Evolutionary conservation across 345 rosid species (phyloP).

Genomic region (Syzygium aqueum): DNA sequence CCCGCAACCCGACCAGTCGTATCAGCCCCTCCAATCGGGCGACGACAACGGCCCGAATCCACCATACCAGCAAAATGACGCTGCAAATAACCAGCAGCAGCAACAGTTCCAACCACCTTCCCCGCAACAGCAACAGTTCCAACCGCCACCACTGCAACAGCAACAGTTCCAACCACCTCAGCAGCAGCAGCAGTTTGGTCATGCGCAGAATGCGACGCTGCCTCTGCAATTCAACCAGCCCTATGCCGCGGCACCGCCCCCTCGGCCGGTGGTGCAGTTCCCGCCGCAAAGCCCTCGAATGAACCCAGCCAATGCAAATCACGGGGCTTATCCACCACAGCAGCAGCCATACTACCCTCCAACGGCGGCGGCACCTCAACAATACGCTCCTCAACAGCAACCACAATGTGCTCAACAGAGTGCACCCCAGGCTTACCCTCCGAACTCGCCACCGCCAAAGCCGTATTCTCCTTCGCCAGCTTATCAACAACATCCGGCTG

Average conservation of each 20-base stretch:
- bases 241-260: neutral
- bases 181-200: neutral
- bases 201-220: too few species aligned
- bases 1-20: neutral
- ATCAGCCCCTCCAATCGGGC: neutral
- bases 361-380: neutral
- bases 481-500: neutral
- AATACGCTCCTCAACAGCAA: neutral
- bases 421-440: neutral
- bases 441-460: neutral
- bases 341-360: conserved; percentile 1
- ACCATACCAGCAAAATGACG: neutral
- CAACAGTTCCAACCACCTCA: neutral
- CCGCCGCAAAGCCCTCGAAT: neutral
- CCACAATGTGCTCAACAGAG: neutral
- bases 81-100: neutral
- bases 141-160: neutral
- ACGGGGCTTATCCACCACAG: neutral
- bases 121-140: too few species aligned
- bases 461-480: neutral
- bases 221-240: neutral
- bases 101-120: neutral
- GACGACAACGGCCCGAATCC: neutral
- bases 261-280: neutral
- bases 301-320: neutral